Base-by-base conservation (phyloP, 768 basidiomycete species). In the Dioszegia aurantiaca region DNA sequence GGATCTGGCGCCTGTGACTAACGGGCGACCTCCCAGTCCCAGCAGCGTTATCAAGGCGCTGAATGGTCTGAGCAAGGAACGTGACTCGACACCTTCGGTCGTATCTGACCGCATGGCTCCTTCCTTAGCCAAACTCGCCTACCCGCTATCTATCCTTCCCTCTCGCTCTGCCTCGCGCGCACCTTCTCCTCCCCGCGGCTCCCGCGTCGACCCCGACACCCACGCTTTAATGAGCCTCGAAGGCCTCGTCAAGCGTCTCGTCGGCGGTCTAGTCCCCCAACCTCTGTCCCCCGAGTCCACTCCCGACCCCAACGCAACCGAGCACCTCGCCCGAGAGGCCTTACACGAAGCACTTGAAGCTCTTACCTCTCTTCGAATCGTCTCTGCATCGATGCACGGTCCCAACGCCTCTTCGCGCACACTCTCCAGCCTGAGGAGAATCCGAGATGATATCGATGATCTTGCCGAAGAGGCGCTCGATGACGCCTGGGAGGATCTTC, bases 311-410 rank as follows among this genome's bases (percentile, higher is more conserved):
- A 63, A 68, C 39, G 62, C 65, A 8, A 64, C 67, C 4, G 73
- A 77, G 46, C 69, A 75, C 33, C 58, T 74, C 28, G 73, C 75
- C 10, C 56, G 75, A 4, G 75, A 77, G 55, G 75, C 75, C 0
- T 56, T 77, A 4, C 67, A 65, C 45, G 75, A 77, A 55, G 75
- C 75, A 9, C 31, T 71, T 19, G 75, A 76, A 61, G 73, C 75
- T 11, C 24, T 77, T 23, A 61, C 62, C 8, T 77, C 75, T 1
- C 66, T 74, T 54, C 59, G 70, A 17, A 64, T 63, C 44, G 62
- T 72, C 41, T 62, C 66, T 6, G 55, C 67, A 1, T 67, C 72
- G 0, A 67, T 74, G 59, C 37, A 62, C 40, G 65, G 55, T 30
- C 49, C 30, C 9, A 43, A 19, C 39, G 47, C 63, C 19, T 65